Base-by-base conservation (phyloP, 2,329 filamentous ascomycete genomes). In the Raffaelea albimanens region DNA sequence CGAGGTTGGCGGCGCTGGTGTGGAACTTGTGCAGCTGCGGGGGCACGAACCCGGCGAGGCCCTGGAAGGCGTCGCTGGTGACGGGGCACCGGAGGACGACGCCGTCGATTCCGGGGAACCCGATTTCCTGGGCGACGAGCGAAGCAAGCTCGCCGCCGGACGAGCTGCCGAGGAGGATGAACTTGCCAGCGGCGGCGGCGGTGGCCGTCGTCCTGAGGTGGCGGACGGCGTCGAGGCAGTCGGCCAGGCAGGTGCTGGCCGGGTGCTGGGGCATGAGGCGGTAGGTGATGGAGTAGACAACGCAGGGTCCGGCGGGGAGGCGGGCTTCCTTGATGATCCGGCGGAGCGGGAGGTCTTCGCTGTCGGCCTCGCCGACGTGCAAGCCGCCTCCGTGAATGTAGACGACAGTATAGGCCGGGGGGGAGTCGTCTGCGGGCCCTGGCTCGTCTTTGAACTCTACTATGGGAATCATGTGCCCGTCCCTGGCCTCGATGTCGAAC, bases 331-430 rank as follows among this genome's bases (percentile, higher is more conserved):
- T 61, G 22, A 66, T 54, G 20, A 74, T 62, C 22, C 63, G 64
- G 0, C 70, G 64, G 53, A 69, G 73, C 2, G 68, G 66, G 2
- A 73, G 57, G 42, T 75, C 70, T 54, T 75, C 71, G 50, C 66
- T 71, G 51, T 73, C 69, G 2, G 69, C 66, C 46, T 72, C 69
- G 11, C 72, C 72, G 29, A 74, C 67, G 23, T 58, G 58, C 2
- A 75, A 58, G 0, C 69, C 70, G 14, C 71, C 71, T 10, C 72
- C 72, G 52, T 75, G 72, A 53, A 68, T 70, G 56, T 73, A 74
- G 18, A 74, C 52, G 11, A 71, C 56, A 7, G 67, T 51, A 4
- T 58, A 50, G 5, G 60, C 55, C 25, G 25, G 25, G 7, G 7
- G 25, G 0, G 57, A 44, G 16, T 46, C 29, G 16, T 4, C 20